Base-by-base conservation (phyloP, 371 early-diverging fungal genomes). In the Smittium culicis region DNA sequence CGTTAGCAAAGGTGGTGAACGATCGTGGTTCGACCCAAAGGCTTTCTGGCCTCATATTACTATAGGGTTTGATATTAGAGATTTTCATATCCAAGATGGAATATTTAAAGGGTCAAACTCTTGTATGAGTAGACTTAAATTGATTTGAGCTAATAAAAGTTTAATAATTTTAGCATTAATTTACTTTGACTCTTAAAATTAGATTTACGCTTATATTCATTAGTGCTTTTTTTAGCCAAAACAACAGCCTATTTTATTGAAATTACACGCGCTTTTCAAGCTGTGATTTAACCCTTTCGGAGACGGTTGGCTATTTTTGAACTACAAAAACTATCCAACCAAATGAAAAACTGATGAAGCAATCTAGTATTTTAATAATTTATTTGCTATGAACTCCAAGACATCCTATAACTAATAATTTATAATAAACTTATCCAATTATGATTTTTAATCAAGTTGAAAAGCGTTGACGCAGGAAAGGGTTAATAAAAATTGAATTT, bases 1-100 rank as follows among this genome's bases (percentile, higher is more conserved):
- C 32, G 66, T 66, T 35, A 57, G 62, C 11, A 71, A 70, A 67
- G 76, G 78, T 63, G 78, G 78, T 25, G 71, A 77, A 33, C 73
- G 79, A 45, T 70, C 72, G 17, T 61, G 69, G 57, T 78, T 79
- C 56, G 71, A 75, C 54, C 79, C 78, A 20, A 74, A 82, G 77
- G 77, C 76, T 56, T 87, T 82, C 69, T 79, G 78, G 80, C 89
- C 89, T 1, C 90, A 90, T 67, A 79, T 86, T 62, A 90, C 90
- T 0, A 63, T 91, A 24, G 90, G 87, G 0, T 89, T 76, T 67
- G 82, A 77, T 35, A 70, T 77, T 35, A 76, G 80, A 3, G 90
- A 91, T 70, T 70, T 89, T 27, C 86, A 86, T 66, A 61, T 81
- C 17, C 79, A 83, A 69, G 82, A 89, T 69, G 86, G 87, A 27